Evolutionary conservation across 495 filamentous ascomycete genomes (phyloP), one percentile per base, ranked within the genome.

Genomic region (Lophium mytilinum): DNA sequence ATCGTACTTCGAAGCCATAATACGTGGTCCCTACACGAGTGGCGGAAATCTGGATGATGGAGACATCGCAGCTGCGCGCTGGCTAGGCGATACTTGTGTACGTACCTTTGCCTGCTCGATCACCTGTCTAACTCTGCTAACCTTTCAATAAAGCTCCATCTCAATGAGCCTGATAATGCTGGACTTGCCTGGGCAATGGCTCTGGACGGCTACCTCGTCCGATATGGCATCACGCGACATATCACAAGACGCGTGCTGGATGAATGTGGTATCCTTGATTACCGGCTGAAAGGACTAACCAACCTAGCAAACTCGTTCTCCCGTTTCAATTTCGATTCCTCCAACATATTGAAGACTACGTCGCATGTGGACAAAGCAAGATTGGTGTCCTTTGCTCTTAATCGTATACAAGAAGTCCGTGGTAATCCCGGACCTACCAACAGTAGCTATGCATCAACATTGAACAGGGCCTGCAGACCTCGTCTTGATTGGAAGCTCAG

Each of bases 81-180:
- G 63, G 63, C 58, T 65, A 18, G 63, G 63, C 9, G 63, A 65
- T 41, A 48, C 50, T 33, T 65, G 63, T 37, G 24, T 30, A 30
- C 3, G 24, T 30, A 6, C 6, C 24, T 30, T 30, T 30, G 24
- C 24, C 24, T 6, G 6, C 3, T 30, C 6, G 2, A 30, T 2
- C 6, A 30, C 24, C 24, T 30, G 3, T 6, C 24, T 30, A 30
- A 30, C 24, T 30, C 3, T 30, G 24, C 24, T 30, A 30, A 30
- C 6, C 24, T 30, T 30, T 6, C 6, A 30, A 30, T 6, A 30
- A 30, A 30, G 24, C 45, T 65, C 0, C 54, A 56, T 39, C 50
- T 62, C 10, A 58, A 58, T 30, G 54, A 62, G 41, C 48, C 54
- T 1, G 42, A 62, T 12, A 60, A 65, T 53, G 53, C 58, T 6